A percentile compares a stretch with the other conserved stretches of the same genome.
phyloP scores from a whole-genome alignment of 2,329 filamentous ascomycete genomes.

The Knoxdaviesia proteae region DNA sequence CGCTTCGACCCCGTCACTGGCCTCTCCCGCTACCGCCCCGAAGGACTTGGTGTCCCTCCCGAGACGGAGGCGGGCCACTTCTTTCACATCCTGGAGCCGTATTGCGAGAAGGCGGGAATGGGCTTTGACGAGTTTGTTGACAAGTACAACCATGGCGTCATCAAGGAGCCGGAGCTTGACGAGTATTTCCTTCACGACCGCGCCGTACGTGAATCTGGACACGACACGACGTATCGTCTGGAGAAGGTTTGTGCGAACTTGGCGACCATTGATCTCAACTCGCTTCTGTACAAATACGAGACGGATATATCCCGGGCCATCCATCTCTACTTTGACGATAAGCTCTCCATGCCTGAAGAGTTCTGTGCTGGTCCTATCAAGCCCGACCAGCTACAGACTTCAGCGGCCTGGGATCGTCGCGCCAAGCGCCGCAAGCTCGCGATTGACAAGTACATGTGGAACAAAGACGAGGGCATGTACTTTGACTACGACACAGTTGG shows the following conservation, averaged over 20 bases:
- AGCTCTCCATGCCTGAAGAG: constrained; percentile 59
- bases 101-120: constrained; percentile 67
- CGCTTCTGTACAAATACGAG: constrained; percentile 91
- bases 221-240: constrained; percentile 87
- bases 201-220: constrained; percentile 85
- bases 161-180: constrained; percentile 74
- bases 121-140: constrained; percentile 65
- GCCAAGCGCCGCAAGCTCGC: constrained; percentile 64
- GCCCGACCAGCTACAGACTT: constrained; percentile 55
- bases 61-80: constrained; percentile 84
- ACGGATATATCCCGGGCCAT: constrained; percentile 79
- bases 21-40: constrained; percentile 66
- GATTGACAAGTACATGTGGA: constrained; percentile 90
- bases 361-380: constrained; percentile 49
- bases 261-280: constrained; percentile 88
- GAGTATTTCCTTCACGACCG: constrained; percentile 93
- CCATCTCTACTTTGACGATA: constrained; percentile 64
- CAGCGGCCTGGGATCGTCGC: constrained; percentile 75
- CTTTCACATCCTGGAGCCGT: constrained; percentile 61
- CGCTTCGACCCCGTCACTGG: constrained; percentile 59
- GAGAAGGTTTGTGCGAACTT: constrained; percentile 75
- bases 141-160: constrained; percentile 61
- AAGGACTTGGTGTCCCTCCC: constrained; percentile 68
- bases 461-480: constrained; percentile 81
- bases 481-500: constrained; percentile 89